Conservation (phyloP, 108 stramenopile genomes). For the Nitzschia sp. region DNA sequence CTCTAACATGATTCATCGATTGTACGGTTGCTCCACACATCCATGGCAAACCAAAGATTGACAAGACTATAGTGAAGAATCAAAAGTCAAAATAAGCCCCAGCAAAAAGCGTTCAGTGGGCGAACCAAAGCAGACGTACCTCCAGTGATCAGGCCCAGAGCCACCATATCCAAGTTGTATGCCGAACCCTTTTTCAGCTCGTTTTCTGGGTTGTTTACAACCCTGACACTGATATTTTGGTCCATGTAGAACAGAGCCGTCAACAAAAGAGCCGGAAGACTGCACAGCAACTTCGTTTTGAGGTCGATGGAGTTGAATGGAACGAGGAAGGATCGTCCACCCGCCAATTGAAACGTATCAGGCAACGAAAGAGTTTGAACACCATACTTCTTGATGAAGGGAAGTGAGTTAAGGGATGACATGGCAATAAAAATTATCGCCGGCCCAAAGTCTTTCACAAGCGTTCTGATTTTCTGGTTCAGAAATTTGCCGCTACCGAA, state of each 20-base stretch:
- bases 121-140: constrained; percentile 37
- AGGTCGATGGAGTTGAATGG: constrained; percentile 66
- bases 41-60: constrained; percentile 94
- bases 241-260: constrained; percentile 95
- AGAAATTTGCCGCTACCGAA: constrained; percentile 77
- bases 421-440: constrained; percentile 82
- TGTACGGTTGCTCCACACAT: constrained; percentile 98
- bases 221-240: constrained; percentile 93
- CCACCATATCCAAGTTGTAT: constrained; percentile 93
- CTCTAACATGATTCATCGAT: constrained; percentile 90
- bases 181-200: constrained; percentile 89
- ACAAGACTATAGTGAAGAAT: constrained; percentile 46
- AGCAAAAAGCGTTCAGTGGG: background rate
- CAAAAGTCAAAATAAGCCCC: constrained; percentile 6
- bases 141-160: constrained; percentile 86
- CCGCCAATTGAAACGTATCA: constrained; percentile 74
- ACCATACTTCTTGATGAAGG: constrained; percentile 64
- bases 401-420: constrained; percentile 68
- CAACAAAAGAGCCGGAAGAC: constrained; percentile 86
- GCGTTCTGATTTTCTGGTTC: constrained; percentile 68
- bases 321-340: constrained; percentile 76
- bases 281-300: constrained; percentile 68
- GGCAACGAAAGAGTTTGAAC: constrained; percentile 85
- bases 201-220: constrained; percentile 91
- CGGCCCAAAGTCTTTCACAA: constrained; percentile 94